Evolutionary conservation across 257 asterid species (phyloP), one percentile per base, ranked within the genome.

Genomic region (Primulina huaijiensis): DNA sequence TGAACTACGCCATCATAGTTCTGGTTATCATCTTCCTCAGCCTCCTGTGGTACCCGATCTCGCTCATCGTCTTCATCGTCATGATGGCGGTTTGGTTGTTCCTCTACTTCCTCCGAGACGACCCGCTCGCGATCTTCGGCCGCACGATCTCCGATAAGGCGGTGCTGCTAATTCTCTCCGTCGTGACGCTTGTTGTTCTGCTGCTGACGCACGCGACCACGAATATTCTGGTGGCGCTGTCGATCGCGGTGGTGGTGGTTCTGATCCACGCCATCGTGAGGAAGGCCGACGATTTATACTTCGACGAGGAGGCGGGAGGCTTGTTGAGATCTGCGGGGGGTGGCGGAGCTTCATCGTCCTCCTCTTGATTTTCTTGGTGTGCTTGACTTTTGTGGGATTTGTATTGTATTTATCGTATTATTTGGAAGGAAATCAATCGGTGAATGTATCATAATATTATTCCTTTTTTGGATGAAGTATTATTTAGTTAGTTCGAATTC

Each of bases 41-140:
- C 84, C 92, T 94, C 25, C 79, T 94, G 53, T 85, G 90, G 92
- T 86, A 88, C 77, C 92, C 97, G 82, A 78, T 88, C 86, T 94
- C 99, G 77, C 81, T 94, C 43, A 81, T 94, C 62, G 95, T 86
- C 30, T 86, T 89, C 88, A 7, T 83, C 70, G 89, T 69, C 20
- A 73, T 88, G 86, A 82, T 94, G 92, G 86, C 78, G 64, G 74
- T 78, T 4, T 94, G 99, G 99, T 37, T 85, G 17, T 72, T 86
- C 82, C 75, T 94, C 67, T 94, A 94, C 77, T 94, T 94, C 75
- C 89, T 91, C 23, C 87, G 97, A 30, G 99, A 94, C 46, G 92
- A 79, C 77, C 97, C 97, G 58, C 74, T 94, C 72, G 80, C 73
- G 74, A 25, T 89, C n/a, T 81, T 83, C 65, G 85, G 88, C 77